Conservation (phyloP, 192 early-diverging fungal species). For the Gorgonomyces haynaldii region DNA sequence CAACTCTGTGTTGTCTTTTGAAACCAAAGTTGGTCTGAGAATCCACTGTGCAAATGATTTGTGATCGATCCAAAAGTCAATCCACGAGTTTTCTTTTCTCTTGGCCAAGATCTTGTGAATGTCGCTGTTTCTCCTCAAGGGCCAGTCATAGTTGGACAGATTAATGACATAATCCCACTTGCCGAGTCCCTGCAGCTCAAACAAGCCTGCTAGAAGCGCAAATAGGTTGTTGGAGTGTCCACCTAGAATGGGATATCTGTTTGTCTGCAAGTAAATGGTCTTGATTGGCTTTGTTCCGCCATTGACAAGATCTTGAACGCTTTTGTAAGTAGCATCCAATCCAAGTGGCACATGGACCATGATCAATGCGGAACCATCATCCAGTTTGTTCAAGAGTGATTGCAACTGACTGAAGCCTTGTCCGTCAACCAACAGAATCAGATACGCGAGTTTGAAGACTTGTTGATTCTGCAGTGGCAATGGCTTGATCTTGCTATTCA, state of each 20-base stretch:
- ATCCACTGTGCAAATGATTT: constrained; percentile 10
- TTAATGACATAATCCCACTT: constrained; percentile 45
- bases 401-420: constrained; percentile 4
- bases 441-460: constrained; percentile 29
- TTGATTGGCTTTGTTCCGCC: not conserved
- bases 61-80: constrained; percentile 23
- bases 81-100: constrained; percentile 9
- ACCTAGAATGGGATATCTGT: constrained; percentile 13
- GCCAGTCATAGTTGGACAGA: constrained; percentile 28
- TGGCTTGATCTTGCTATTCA: not conserved
- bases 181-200: constrained; percentile 31
- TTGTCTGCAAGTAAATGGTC: constrained; percentile 19
- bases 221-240: constrained; percentile 26
- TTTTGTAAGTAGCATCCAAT: not conserved
- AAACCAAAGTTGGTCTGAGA: constrained; percentile 17
- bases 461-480: constrained; percentile 10
- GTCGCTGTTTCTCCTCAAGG: constrained; percentile 19
- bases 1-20: not conserved
- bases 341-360: constrained; percentile 29
- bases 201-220: constrained; percentile 33
- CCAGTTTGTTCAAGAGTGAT: constrained; percentile 22
- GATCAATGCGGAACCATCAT: constrained; percentile 25
- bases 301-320: constrained; percentile 7
- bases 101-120: constrained; percentile 21
- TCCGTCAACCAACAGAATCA: constrained; percentile 28